Percentiles rank a stretch among this genome's conserved stretches.
phyloP scores from a whole-genome alignment of 106 monocot genomes.

The Iris macrosiphon region DNA sequence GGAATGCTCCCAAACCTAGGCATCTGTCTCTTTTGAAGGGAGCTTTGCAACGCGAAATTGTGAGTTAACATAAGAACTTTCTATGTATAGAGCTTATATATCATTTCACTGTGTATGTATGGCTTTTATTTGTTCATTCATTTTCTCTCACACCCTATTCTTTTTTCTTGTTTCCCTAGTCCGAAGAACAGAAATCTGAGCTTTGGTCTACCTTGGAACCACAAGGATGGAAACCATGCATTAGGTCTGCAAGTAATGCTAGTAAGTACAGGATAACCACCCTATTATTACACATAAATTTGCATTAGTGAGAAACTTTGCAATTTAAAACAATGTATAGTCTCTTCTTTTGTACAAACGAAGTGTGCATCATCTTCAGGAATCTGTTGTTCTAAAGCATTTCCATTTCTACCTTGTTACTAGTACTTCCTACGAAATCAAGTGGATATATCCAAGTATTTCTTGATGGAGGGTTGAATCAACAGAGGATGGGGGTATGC shows the following conservation, averaged over 20 bases:
- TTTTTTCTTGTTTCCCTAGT: slow-evolving; percentile 39
- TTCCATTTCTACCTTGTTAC: background rate
- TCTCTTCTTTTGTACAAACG: background rate
- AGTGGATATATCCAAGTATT: slow-evolving; percentile 87
- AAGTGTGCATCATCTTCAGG: background rate
- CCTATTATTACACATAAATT: background rate
- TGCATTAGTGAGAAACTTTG: background rate
- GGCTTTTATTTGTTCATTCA: background rate
- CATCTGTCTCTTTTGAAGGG: slow-evolving; percentile 67
- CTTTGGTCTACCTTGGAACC: slow-evolving; percentile 67
- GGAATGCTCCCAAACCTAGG: slow-evolving; percentile 77
- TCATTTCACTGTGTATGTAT: background rate
- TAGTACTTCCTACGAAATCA: slow-evolving; percentile 42
- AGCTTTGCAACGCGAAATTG: slow-evolving; percentile 55
- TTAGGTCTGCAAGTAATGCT: slow-evolving; percentile 16
- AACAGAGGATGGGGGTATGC: slow-evolving; percentile 93
- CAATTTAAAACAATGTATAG: background rate
- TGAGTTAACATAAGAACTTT: slow-evolving; percentile 30
- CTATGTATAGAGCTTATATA: background rate
- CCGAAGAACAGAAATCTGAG: slow-evolving; percentile 43
- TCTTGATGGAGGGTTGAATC: slow-evolving; percentile 94
- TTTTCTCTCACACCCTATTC: too few species aligned
- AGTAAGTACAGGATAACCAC: slow-evolving; percentile 25
- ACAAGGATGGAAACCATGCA: slow-evolving; percentile 70
- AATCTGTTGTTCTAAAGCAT: background rate